Conservation (phyloP, 78 protist genomes). For the Diacronema lutheri region DNA sequence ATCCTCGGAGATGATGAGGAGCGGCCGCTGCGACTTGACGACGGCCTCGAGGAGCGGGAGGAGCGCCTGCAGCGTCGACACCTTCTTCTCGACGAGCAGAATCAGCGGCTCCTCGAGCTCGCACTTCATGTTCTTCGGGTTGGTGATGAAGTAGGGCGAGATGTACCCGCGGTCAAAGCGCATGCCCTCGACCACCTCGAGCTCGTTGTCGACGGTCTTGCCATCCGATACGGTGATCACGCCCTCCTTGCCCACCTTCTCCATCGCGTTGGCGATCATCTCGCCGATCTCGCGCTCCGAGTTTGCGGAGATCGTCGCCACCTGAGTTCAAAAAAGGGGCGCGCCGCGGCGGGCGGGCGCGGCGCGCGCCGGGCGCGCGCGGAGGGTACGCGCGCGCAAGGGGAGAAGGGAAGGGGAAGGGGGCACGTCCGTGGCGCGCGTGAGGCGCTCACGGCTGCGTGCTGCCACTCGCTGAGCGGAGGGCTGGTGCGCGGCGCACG, state of each 20-base stretch:
- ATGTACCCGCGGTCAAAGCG: slow-evolving; percentile 95
- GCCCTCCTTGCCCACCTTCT: slow-evolving; percentile 97
- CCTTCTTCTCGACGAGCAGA: slow-evolving; percentile 74
- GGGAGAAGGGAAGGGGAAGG: too few relatives aligned
- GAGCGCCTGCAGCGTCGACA: slow-evolving; percentile 70
- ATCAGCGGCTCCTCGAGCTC: slow-evolving; percentile 85
- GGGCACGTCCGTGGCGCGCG: too few relatives aligned
- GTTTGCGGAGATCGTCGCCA: slow-evolving; percentile 99
- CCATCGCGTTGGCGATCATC: slow-evolving; percentile 96
- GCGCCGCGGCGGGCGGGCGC: too few relatives aligned
- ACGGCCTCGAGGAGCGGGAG: slow-evolving; percentile 82
- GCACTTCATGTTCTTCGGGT: slow-evolving; percentile 75
- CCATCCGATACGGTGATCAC: slow-evolving; percentile 98
- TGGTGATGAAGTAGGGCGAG: slow-evolving; percentile 94
- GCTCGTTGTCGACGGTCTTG: slow-evolving; percentile 89
- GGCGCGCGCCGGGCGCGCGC: too few relatives aligned
- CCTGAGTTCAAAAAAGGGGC: too few relatives aligned
- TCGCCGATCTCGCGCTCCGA: slow-evolving; percentile 92
- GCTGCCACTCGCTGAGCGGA: too few relatives aligned
- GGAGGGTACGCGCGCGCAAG: too few relatives aligned
- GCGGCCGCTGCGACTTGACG: slow-evolving; percentile 56
- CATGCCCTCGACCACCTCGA: slow-evolving; percentile 92
- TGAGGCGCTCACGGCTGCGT: too few relatives aligned
- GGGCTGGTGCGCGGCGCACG: too few relatives aligned
- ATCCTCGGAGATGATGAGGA: slow-evolving; percentile 94